These are phyloP conservation scores for Mycena indigotica DNA, from an alignment of 768 basidiomycete genomes.

Conservation along the genomic window DNA sequence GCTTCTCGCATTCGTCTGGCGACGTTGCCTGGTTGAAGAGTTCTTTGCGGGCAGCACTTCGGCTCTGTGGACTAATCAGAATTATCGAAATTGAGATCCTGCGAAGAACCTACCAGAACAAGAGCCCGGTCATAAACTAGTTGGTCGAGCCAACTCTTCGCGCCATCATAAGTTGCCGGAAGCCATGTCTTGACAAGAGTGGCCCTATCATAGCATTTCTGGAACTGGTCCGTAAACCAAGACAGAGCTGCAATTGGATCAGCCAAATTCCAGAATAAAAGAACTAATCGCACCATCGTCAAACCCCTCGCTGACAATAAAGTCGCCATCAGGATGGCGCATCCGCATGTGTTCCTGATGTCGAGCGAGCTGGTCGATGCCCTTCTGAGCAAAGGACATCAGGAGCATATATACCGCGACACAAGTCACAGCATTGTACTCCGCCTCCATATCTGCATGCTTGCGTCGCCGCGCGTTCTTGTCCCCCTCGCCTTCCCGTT, in stretches of 20 bases:
- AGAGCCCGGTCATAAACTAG: constrained; percentile 92
- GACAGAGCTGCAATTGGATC: constrained; percentile 56
- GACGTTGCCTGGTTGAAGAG: constrained; percentile 75
- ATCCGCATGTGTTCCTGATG: constrained; percentile 83
- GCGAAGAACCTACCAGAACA: constrained; percentile 60
- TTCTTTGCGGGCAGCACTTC: constrained; percentile 90
- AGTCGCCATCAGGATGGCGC: constrained; percentile 74
- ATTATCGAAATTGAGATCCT: not conserved
- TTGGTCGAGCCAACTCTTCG: constrained; percentile 85
- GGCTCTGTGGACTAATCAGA: constrained; percentile 58
- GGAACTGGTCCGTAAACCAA: constrained; percentile 94
- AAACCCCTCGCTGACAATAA: constrained; percentile 77
- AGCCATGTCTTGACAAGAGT: constrained; percentile 87
- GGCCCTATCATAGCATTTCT: constrained; percentile 92
- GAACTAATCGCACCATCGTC: constrained; percentile 59
- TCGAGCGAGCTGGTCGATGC: constrained; percentile 79
- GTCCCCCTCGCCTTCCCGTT: constrained; percentile 72
- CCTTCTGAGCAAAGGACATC: constrained; percentile 91
- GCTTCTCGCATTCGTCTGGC: constrained; percentile 84
- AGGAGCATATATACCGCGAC: constrained; percentile 89
- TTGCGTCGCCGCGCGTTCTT: constrained; percentile 68
- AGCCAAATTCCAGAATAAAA: constrained; percentile 2
- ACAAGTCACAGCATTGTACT: constrained; percentile 81
- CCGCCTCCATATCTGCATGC: constrained; percentile 77
- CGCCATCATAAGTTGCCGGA: constrained; percentile 78